Evolutionary conservation across 768 basidiomycete genomes (phyloP).

Genomic region (Hortiboletus flavorubellus): DNA sequence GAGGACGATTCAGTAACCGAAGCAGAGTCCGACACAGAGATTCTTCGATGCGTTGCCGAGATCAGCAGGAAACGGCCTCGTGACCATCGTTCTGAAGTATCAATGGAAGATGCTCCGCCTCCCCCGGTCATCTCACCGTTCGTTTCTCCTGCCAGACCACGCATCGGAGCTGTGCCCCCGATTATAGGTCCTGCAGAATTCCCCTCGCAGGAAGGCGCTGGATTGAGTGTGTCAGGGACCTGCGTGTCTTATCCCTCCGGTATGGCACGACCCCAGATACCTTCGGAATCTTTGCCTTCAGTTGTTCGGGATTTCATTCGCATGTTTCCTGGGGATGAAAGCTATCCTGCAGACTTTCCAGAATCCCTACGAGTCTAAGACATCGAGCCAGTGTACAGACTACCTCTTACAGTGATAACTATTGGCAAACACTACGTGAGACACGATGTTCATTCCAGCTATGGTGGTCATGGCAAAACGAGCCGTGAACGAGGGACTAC

Average conservation of each 20-base stretch:
- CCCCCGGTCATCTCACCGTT: slow-evolving; percentile 25
- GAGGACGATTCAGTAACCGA: slow-evolving; percentile 31
- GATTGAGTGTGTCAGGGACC: slow-evolving; percentile 1
- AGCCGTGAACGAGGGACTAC: slow-evolving; percentile 6
- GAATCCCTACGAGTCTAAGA: slow-evolving; percentile 24
- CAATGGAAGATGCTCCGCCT: slow-evolving; percentile 3
- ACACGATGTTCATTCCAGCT: not conserved
- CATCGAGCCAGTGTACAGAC: not conserved
- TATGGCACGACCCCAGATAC: not conserved
- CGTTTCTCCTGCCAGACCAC: slow-evolving; percentile 25
- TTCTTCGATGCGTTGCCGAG: slow-evolving; percentile 16
- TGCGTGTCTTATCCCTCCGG: not conserved
- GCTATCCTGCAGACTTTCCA: slow-evolving; percentile 34
- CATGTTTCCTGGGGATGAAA: slow-evolving; percentile 35
- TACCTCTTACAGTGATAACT: not conserved
- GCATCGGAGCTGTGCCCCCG: slow-evolving; percentile 1
- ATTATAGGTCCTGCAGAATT: not conserved
- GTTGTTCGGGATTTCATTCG: slow-evolving; percentile 30
- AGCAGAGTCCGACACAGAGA: slow-evolving; percentile 33
- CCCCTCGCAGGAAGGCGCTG: slow-evolving; percentile 9
- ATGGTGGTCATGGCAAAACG: slow-evolving; percentile 2
- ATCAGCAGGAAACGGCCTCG: slow-evolving; percentile 12
- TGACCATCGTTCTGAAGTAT: not conserved
- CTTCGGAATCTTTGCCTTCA: slow-evolving; percentile 22
- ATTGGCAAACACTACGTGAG: not conserved